These are phyloP conservation scores for Rhodamnia rubescens DNA, from an alignment of 345 rosid species.

Conservation along the genomic window DNA sequence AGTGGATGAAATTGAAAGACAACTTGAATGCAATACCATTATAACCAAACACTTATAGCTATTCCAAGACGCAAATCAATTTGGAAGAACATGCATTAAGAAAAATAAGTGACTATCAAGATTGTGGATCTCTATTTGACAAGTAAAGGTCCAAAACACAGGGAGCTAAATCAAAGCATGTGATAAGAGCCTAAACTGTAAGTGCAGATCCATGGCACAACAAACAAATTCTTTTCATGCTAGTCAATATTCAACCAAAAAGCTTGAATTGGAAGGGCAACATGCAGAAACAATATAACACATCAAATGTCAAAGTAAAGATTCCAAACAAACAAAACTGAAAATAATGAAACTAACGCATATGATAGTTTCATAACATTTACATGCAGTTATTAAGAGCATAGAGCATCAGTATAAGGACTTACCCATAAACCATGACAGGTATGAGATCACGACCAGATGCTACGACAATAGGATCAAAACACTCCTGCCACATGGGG, in stretches of 20 bases:
- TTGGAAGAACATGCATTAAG: background rate
- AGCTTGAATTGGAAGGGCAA: background rate
- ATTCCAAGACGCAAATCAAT: background rate
- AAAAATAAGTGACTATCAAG: background rate
- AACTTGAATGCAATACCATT: background rate
- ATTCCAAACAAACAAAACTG: background rate
- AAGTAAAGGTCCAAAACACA: background rate
- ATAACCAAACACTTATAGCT: background rate
- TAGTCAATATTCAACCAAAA: background rate
- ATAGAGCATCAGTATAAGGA: background rate
- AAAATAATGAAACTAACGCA: background rate
- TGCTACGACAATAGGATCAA: slow-evolving; percentile 83
- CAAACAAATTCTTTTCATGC: background rate
- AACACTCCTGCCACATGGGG: slow-evolving; percentile 66
- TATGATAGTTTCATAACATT: background rate
- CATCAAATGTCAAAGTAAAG: background rate
- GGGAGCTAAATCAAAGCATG: background rate
- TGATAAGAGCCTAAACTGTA: background rate
- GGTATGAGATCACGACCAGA: slow-evolving; percentile 98
- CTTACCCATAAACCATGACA: slow-evolving; percentile 96
- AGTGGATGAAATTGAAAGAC: background rate
- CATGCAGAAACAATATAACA: background rate
- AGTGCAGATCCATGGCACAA: background rate
- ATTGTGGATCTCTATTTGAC: background rate
- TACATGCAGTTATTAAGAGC: background rate